phyloP scores from a whole-genome alignment of 257 asterid species.

The Primulina huaijiensis region DNA sequence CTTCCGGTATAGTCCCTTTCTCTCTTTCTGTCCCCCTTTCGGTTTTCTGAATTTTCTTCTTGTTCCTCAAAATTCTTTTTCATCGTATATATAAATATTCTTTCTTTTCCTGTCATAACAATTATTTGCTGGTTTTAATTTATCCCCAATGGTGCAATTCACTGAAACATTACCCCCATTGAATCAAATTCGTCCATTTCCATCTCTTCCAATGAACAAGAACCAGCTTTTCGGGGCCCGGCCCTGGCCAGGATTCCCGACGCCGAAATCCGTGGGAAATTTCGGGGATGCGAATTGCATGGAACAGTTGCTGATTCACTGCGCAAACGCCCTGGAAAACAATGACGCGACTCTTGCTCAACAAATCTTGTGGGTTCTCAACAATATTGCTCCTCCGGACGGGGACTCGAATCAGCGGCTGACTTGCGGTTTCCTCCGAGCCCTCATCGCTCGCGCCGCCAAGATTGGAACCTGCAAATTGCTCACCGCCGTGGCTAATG shows the following conservation, averaged over 20 bases:
- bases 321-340: slow-evolving; percentile 81
- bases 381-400: slow-evolving; percentile 91
- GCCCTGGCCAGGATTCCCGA: slow-evolving; percentile 65
- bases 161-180: slow-evolving; percentile 43
- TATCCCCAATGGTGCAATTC: slow-evolving; percentile 60
- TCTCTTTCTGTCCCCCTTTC: slow-evolving; percentile 34
- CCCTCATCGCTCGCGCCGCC: slow-evolving; percentile 79
- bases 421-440: slow-evolving; percentile 82
- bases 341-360: slow-evolving; percentile 90
- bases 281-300: slow-evolving; percentile 81
- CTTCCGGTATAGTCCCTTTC: slow-evolving; percentile 79
- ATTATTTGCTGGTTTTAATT: not conserved
- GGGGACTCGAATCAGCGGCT: slow-evolving; percentile 95
- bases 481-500: slow-evolving; percentile 51
- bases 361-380: slow-evolving; percentile 92
- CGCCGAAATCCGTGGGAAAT: slow-evolving; percentile 41
- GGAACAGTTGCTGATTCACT: slow-evolving; percentile 86
- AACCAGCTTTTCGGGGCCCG: slow-evolving; percentile 32
- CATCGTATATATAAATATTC: not conserved
- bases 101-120: not conserved
- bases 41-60: slow-evolving; percentile 8
- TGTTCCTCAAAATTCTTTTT: not conserved
- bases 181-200: slow-evolving; percentile 40
- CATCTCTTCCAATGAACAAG: slow-evolving; percentile 34
- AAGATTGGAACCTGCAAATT: slow-evolving; percentile 58